phyloP scores from a whole-genome alignment of 176 grass and related monocot genomes.

The Typha latifolia region DNA sequence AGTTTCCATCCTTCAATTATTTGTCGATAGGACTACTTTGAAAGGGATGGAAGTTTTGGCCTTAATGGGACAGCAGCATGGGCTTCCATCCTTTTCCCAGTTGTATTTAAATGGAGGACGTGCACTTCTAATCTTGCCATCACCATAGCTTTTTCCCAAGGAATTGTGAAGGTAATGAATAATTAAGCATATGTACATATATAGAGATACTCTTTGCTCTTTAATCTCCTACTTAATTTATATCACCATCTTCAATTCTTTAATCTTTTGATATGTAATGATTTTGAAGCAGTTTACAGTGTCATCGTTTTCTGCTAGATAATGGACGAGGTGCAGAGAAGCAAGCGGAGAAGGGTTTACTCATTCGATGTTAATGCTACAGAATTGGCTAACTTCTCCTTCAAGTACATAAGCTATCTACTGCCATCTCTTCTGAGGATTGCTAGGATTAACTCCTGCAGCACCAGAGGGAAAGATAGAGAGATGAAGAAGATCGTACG shows the following conservation, averaged over 20 bases:
- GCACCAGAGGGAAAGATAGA: background rate
- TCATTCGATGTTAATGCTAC: background rate
- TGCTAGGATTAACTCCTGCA: background rate
- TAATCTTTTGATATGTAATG: background rate
- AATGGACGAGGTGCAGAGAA: background rate
- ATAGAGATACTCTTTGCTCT: background rate
- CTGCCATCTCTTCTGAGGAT: conserved; percentile 8
- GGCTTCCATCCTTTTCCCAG: background rate
- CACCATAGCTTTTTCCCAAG: background rate
- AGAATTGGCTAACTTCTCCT: background rate
- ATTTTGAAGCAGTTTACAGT: background rate
- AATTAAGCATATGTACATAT: background rate
- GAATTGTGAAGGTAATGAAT: background rate
- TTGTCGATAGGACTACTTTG: background rate
- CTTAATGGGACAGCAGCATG: background rate
- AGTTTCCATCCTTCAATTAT: background rate
- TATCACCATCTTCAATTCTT: background rate
- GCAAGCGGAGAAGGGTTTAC: background rate
- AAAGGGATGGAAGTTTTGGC: background rate
- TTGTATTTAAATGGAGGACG: conserved; percentile 2
- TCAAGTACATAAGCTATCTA: background rate
- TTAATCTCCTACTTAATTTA: background rate
- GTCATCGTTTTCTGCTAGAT: background rate
- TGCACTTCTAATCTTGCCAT: background rate
- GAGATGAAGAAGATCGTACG: conserved; percentile 1